phyloP scores from a whole-genome alignment of 257 asterid species.

The Lycium barbarum region DNA sequence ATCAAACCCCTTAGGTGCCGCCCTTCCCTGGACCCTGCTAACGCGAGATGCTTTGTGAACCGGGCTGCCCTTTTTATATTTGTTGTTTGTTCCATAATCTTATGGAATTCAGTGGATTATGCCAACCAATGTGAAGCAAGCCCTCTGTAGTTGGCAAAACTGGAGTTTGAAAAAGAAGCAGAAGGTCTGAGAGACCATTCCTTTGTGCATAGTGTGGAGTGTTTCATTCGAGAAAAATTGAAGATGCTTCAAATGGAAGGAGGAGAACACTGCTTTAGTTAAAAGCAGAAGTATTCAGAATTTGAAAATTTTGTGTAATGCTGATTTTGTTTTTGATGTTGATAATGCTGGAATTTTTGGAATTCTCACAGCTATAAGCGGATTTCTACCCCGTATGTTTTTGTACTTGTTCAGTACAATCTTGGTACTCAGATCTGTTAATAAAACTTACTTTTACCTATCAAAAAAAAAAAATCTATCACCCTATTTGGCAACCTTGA shows the following conservation, averaged over 20 bases:
- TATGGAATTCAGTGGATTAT: neutral
- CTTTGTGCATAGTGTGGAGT: constrained; percentile 11
- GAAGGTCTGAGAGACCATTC: neutral
- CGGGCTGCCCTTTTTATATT: no score
- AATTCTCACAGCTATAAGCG: neutral
- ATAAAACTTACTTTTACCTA: neutral
- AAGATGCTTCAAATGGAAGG: constrained; percentile 12
- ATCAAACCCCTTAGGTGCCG: no score
- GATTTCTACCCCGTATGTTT: constrained; percentile 4
- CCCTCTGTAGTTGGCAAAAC: neutral
- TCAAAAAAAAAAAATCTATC: constrained; percentile 10
- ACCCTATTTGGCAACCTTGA: constrained; percentile 6
- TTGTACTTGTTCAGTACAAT: neutral
- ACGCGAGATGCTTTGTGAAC: no score
- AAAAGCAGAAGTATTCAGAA: neutral
- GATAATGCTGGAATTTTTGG: neutral
- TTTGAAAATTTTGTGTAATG: neutral
- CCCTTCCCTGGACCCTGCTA: no score
- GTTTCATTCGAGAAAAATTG: neutral
- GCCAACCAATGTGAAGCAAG: constrained; percentile 18
- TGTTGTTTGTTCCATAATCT: neutral
- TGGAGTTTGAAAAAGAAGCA: neutral
- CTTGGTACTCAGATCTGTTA: neutral
- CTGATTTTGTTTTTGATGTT: constrained; percentile 8
- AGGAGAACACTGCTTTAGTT: neutral